These are phyloP conservation scores for Atkinsonella hypoxylon DNA, from an alignment of 2,329 filamentous ascomycete species.

Conservation along the genomic window DNA sequence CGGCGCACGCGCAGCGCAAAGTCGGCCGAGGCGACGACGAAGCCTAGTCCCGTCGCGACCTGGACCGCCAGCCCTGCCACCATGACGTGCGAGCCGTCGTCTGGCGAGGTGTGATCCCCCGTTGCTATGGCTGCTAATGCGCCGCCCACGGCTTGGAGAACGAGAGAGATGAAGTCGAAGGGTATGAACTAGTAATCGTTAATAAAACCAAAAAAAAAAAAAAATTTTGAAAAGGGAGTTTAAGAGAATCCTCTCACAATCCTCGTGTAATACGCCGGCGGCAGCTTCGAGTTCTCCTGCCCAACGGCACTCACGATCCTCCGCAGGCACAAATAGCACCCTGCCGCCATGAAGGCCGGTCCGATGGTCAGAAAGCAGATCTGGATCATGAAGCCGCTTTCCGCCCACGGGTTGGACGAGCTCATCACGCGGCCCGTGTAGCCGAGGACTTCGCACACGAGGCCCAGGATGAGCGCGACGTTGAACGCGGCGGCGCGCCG, in stretches of 20 bases:
- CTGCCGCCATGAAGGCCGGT: conserved; percentile 52
- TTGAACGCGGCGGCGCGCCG: conserved; percentile 38
- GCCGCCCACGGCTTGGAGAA: conserved; percentile 50
- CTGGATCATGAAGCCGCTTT: conserved; percentile 40
- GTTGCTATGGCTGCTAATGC: conserved; percentile 35
- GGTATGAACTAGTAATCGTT: conserved; percentile 44
- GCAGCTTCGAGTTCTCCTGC: conserved; percentile 34
- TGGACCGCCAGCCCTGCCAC: conserved; percentile 52
- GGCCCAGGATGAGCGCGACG: conserved; percentile 40
- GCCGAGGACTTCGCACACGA: conserved; percentile 43
- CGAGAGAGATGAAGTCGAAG: conserved; percentile 48
- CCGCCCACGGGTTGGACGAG: conserved; percentile 38
- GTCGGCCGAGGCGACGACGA: conserved; percentile 37
- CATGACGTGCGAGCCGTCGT: conserved; percentile 46
- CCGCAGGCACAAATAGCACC: conserved; percentile 49
- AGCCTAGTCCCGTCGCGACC: conserved; percentile 43
- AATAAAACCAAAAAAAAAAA: too few species aligned
- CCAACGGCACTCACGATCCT: conserved; percentile 37
- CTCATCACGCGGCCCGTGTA: conserved; percentile 47
- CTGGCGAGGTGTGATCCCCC: conserved; percentile 21
- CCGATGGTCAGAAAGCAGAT: conserved; percentile 51
- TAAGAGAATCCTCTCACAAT: too few species aligned
- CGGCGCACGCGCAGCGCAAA: conserved; percentile 33
- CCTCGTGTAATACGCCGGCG: conserved; percentile 34
- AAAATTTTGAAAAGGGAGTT: too few species aligned